These are phyloP conservation scores for Taphrina wiesneri DNA, from an alignment of 1,139 yeast genomes.

Conservation along the genomic window DNA sequence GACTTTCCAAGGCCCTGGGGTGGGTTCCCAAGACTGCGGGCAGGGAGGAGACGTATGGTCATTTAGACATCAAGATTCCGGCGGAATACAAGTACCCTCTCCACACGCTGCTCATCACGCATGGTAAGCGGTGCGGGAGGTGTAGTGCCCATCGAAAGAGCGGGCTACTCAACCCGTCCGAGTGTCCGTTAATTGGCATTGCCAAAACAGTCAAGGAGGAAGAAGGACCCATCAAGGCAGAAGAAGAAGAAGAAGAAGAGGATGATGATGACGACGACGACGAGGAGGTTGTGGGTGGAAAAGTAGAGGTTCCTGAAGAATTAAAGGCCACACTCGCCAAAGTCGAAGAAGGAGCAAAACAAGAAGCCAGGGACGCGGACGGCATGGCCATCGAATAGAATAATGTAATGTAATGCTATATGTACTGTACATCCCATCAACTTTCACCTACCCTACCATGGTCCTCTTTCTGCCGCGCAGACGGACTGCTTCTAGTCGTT, in stretches of 20 bases:
- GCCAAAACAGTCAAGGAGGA: slow-evolving; percentile 28
- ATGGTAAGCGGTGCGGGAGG: slow-evolving; percentile 26
- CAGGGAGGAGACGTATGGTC: slow-evolving; percentile 32
- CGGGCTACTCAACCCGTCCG: slow-evolving; percentile 11
- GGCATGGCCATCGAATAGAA: slow-evolving; percentile 9
- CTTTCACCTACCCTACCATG: slow-evolving; percentile 67
- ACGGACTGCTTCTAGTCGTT: slow-evolving; percentile 77
- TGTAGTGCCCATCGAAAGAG: slow-evolving; percentile 30
- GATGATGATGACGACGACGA: slow-evolving; percentile 16
- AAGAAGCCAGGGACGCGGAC: slow-evolving; percentile 22
- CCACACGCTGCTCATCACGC: slow-evolving; percentile 30
- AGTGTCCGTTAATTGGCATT: slow-evolving; percentile 20
- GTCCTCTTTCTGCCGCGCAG: slow-evolving; percentile 92
- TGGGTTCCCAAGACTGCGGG: slow-evolving; percentile 32
- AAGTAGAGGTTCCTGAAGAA: slow-evolving; percentile 1
- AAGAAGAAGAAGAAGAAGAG: slow-evolving; percentile 28
- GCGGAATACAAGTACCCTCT: slow-evolving; percentile 31
- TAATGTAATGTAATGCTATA: neutral
- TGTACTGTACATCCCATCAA: neutral
- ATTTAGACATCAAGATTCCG: slow-evolving; percentile 29
- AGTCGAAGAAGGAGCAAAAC: slow-evolving; percentile 30
- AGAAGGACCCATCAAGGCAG: slow-evolving; percentile 16
- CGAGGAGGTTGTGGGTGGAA: neutral
- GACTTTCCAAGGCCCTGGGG: slow-evolving; percentile 24
- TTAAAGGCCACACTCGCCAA: slow-evolving; percentile 33